phyloP scores from a whole-genome alignment of 1,284 basidiomycete genomes.

The Trichosporon faecale region DNA sequence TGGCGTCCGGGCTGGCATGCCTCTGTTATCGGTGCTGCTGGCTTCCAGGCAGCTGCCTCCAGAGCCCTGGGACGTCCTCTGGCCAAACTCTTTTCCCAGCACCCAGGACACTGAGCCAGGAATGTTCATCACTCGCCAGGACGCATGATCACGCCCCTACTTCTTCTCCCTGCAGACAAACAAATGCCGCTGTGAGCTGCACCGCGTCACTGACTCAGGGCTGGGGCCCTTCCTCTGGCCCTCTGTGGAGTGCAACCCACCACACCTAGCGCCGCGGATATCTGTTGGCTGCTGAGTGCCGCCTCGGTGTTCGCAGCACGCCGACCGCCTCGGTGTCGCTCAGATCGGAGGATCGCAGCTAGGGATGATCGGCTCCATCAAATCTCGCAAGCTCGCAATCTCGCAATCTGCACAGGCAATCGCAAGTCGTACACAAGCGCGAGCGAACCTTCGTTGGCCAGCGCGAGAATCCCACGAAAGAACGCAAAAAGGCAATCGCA shows the following conservation, averaged over 20 bases:
- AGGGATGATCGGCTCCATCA: background rate
- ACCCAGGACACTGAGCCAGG: background rate
- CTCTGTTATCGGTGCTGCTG: background rate
- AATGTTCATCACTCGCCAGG: slow-evolving; percentile 4
- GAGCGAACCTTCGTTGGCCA: background rate
- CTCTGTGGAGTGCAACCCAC: background rate
- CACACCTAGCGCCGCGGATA: background rate
- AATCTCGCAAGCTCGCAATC: background rate
- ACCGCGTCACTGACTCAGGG: background rate
- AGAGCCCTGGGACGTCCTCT: background rate
- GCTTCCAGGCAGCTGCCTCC: background rate
- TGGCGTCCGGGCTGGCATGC: background rate
- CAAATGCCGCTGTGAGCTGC: background rate
- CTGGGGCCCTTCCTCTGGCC: background rate
- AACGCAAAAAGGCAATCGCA: slow-evolving; percentile 7
- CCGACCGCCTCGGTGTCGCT: background rate
- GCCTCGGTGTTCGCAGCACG: background rate
- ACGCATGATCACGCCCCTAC: background rate
- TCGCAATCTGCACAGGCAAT: background rate
- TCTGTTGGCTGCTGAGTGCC: background rate
- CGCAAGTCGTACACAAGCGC: too few species aligned
- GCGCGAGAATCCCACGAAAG: background rate
- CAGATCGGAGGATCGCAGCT: background rate
- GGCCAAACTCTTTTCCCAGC: too few species aligned
- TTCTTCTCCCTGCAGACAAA: background rate